Evolutionary conservation across 2,329 filamentous ascomycete genomes (phyloP), one percentile per base, ranked within the genome.

Genomic region (Fusarium sp.): DNA sequence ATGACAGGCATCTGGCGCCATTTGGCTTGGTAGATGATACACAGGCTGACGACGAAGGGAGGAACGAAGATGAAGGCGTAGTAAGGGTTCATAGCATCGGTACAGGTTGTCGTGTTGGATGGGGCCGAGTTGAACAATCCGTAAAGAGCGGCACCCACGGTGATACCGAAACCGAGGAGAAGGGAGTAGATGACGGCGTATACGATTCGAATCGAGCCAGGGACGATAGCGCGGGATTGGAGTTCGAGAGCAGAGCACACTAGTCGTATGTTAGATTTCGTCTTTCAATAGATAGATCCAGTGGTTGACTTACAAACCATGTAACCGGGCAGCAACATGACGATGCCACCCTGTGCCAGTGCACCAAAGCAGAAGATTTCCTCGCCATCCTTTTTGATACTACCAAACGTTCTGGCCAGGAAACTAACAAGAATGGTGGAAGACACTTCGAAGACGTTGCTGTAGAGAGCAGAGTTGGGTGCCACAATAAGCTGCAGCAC

Each of bases 1-100:
- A 95, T 95, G 55, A 92, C 84, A 0, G 93, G 93, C 72, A 91
- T 88, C 77, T 96, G 93, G 72, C 89, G 92, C 88, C 89, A 94
- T 78, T 93, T 94, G 42, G 91, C 92, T 73, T 95, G 92, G 77
- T 95, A 95, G 77, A 95, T 89, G 60, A 94, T 83, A 50, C 91
- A 89, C 42, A 95, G 85, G 74, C 90, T 93, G 29, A 93, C 76
- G 11, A 92, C 89, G 78, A 95, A 97, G 9, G 87, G 78, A 0
- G 91, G 87, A 0, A 95, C 93, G 75, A 94, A 94, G 30, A 91
- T 82, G 80, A 95, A 94, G 61, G 86, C 87, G 51, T 80, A 79
- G 61, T 80, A 76, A 3, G 77, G 72, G 18, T 80, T 70, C 70
- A 90, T 84, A 1, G 84, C 79, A 59, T 83, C 52, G 20, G 72